phyloP scores from a whole-genome alignment of 148 eudicot genomes.

The Euryodendron excelsum region DNA sequence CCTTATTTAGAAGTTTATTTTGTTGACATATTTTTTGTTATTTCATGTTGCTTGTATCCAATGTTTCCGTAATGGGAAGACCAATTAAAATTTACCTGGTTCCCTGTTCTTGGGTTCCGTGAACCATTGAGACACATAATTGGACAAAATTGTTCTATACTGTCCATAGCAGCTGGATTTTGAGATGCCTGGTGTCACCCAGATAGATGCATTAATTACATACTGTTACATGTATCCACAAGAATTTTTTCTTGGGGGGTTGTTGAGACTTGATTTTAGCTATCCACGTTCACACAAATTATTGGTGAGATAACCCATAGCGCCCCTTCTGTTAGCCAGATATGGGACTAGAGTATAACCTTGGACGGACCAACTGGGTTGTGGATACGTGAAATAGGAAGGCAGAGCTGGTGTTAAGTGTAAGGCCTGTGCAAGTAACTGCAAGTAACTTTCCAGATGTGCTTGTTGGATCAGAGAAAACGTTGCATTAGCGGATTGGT shows the following conservation, averaged over 20 bases:
- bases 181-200: neutral
- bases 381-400: neutral
- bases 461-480: neutral
- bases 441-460: neutral
- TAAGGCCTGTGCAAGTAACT: neutral
- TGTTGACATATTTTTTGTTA: too few relatives aligned
- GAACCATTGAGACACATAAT: too few relatives aligned
- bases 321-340: neutral
- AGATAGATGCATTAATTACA: neutral
- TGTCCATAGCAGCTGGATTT: conserved; percentile 2
- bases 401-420: neutral
- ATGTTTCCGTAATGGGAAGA: neutral
- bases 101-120: neutral
- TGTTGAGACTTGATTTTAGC: neutral
- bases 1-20: neutral
- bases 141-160: neutral
- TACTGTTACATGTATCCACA: neutral
- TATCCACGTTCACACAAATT: neutral
- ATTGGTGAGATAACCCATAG: neutral
- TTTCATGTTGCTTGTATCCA: neutral
- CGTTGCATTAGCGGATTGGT: neutral
- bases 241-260: neutral
- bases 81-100: neutral
- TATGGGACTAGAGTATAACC: neutral
- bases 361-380: neutral